phyloP scores from a whole-genome alignment of 2,329 filamentous ascomycete species.

The Sarocladiaceae sp. region DNA sequence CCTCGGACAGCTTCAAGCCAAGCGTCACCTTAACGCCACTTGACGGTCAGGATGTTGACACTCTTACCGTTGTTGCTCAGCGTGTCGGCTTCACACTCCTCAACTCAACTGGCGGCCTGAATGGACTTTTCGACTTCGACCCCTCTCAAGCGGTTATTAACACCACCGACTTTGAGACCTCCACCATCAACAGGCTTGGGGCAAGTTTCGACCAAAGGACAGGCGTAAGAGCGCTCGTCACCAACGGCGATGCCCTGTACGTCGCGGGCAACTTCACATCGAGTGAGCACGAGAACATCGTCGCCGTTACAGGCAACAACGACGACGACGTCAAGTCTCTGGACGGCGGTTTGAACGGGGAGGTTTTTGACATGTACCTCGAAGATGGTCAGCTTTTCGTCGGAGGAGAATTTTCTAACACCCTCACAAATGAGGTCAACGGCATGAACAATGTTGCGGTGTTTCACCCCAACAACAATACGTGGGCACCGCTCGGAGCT shows the following conservation, averaged over 20 bases:
- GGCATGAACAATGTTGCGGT: conserved; percentile 70
- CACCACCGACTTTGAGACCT: conserved; percentile 59
- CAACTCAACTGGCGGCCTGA: conserved; percentile 72
- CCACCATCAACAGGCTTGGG: conserved; percentile 71
- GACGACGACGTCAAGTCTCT: conserved; percentile 56
- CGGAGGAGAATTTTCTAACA: conserved; percentile 78
- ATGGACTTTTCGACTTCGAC: conserved; percentile 86
- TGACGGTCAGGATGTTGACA: conserved; percentile 51
- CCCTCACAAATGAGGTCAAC: conserved; percentile 51
- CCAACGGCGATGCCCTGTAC: conserved; percentile 59
- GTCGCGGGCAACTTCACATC: conserved; percentile 82
- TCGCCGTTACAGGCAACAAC: conserved; percentile 53
- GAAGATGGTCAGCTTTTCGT: conserved; percentile 66
- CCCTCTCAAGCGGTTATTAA: conserved; percentile 49
- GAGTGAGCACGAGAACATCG: conserved; percentile 63
- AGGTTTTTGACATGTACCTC: conserved; percentile 65
- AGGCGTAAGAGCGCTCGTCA: conserved; percentile 61
- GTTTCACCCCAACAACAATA: conserved; percentile 61
- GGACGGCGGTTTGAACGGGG: conserved; percentile 71
- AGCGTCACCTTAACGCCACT: conserved; percentile 71
- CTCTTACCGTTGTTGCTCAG: conserved; percentile 81
- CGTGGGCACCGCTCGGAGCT: conserved; percentile 74
- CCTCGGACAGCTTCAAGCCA: conserved; percentile 66
- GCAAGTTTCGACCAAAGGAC: conserved; percentile 61
- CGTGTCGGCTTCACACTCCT: conserved; percentile 71